A percentile compares a stretch with the other conserved stretches of the same genome.
Evolutionary conservation across 495 filamentous ascomycete species (phyloP).

Genomic region (Tetracladium setigerum): DNA sequence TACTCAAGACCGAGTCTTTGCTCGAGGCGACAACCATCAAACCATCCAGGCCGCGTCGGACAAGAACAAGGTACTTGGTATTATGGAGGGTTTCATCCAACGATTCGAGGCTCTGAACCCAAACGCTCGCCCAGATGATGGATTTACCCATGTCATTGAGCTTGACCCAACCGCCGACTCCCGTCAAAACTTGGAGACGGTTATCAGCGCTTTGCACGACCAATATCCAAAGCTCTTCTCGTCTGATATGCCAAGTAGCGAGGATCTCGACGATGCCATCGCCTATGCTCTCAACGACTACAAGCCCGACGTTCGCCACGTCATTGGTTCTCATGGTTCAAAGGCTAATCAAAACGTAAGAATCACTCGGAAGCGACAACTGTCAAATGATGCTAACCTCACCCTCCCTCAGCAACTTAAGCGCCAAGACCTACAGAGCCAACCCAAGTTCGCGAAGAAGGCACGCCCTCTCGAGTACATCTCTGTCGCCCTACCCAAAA

Average conservation of each 20-base stretch:
- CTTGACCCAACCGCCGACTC: slow-evolving; percentile 71
- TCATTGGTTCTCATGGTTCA: slow-evolving; percentile 42
- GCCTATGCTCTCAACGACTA: slow-evolving; percentile 68
- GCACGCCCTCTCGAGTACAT: slow-evolving; percentile 66
- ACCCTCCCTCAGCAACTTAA: background rate
- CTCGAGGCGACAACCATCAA: slow-evolving; percentile 93
- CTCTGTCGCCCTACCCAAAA: slow-evolving; percentile 52
- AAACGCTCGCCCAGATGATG: slow-evolving; percentile 56
- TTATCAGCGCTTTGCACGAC: slow-evolving; percentile 59
- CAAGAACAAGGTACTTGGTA: slow-evolving; percentile 62
- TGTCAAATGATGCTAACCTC: background rate
- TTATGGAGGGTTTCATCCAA: slow-evolving; percentile 90
- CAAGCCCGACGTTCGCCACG: slow-evolving; percentile 65
- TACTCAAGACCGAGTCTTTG: slow-evolving; percentile 72
- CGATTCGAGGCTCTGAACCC: slow-evolving; percentile 75
- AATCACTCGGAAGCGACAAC: slow-evolving; percentile 23
- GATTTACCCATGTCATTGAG: slow-evolving; percentile 77
- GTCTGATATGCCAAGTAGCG: slow-evolving; percentile 52
- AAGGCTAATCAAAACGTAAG: slow-evolving; percentile 35
- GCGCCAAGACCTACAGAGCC: slow-evolving; percentile 20
- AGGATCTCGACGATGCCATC: slow-evolving; percentile 79
- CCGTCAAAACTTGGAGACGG: slow-evolving; percentile 76
- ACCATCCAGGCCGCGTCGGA: slow-evolving; percentile 80
- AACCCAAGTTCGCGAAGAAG: slow-evolving; percentile 21
- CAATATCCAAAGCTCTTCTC: slow-evolving; percentile 68